Base-by-base conservation (phyloP, 495 filamentous ascomycete species). In the Mytilinidion resinicola region DNA sequence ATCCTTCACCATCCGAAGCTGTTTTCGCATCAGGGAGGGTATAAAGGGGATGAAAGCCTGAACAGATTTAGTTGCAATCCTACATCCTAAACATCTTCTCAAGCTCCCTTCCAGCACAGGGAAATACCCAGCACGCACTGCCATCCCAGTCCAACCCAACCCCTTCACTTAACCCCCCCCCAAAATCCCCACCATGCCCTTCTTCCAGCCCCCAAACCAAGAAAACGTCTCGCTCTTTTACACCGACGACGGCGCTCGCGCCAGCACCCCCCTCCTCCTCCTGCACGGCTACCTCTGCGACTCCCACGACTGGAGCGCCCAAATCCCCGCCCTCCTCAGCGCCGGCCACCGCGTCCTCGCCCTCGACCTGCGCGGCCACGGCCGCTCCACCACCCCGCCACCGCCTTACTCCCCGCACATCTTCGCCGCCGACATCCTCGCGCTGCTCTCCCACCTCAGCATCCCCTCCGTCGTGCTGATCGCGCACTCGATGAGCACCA, bases 361-460 rank as follows among this genome's bases (percentile, higher is more conserved):
- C 6, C 43, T 60, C 8, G 60, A 63, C 53, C 55, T 33, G 5
- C 60, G 55, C 38, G 60, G 60, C 17, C 60, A 63, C 41, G 59
- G 59, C 15, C 53, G 59, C 17, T 62, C 59, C 25, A 62, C 37
- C 54, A 14, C 30, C 9, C 60, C 60, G 3, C 15, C 21, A 9
- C 15, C 61, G 55, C 11, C 19, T 15, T 63, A 63, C 52, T 30
- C 10, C 30, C 20, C 42, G 0, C 14, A 9, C 3, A 37, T 15
- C 42, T 41, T 59, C 12, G 61, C 39, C 5, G 42, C n/a, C 14
- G 61, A 63, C 30, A 44, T 30, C 14, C 4, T 46, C 25, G 50
- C 49, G 2, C 36, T 63, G 9, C 33, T 63, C n/a, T 1, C 48
- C 4, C 56, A 63, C 25, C 43, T 63, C 20, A n/a, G 36, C n/a